Base-by-base conservation (phyloP, 108 stramenopile species). In the Chaetoceros muelleri region DNA sequence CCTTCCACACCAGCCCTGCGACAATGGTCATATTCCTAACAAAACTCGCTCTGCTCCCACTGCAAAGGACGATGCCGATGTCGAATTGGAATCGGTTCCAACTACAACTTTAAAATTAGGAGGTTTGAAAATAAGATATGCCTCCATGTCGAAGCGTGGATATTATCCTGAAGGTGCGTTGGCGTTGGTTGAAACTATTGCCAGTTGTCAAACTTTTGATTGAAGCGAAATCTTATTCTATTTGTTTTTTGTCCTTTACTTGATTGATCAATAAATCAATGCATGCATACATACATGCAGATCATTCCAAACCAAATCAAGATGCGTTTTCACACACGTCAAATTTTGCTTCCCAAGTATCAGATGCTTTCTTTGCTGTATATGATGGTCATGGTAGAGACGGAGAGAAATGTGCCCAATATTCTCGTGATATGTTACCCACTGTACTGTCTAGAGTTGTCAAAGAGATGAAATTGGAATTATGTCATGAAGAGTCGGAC, bases 311-410 rank as follows among this genome's bases (percentile, higher is more conserved):
- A 65, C 69, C 87, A 29, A 95, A 95, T 74, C 94, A 95, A 62
- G 94, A 95, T 69, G 71, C 84, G 1, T 90, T 73, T 69, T 66
- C 59, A 10, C 69, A 84, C 10, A 58, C 62, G 0, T 60, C 76
- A 17, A 58, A 71, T 20, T 85, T 93, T 53, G 72, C 69, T 30
- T 31, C 48, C 1, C 50, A 65, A 25, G 24, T 34, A 7, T 74
- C 67, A 50, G 85, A 87, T 53, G 64, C 74, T 10, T 83, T 89
- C 65, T 85, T 95, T 63, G 87, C 72, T 17, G 89, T 95, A 2
- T 95, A 77, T 34, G 94, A 95, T 60, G 94, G 94, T 8, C 94
- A 95, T 51, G 94, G 94, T 10, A 55, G 72, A 28, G 74, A 84
- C 51, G 94, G 94, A 16, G 87, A 91, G 51, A 65, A 82, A 23